phyloP scores from a whole-genome alignment of 805 yeast species.

The Jamesozyma gamospora region DNA sequence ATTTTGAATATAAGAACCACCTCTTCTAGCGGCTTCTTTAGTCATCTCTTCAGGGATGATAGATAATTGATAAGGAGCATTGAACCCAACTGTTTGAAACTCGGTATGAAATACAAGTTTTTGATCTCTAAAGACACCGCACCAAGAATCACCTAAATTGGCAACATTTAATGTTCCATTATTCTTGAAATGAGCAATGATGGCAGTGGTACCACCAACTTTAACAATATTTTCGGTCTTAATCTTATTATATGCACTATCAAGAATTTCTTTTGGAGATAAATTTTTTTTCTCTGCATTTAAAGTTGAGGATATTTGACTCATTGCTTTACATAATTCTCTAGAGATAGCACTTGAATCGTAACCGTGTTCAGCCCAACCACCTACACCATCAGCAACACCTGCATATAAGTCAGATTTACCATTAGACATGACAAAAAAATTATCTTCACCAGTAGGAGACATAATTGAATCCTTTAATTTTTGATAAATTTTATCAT shows the following conservation, averaged over 20 bases:
- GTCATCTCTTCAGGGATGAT: constrained; percentile 61
- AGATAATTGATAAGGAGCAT: constrained; percentile 86
- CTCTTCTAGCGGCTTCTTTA: constrained; percentile 42
- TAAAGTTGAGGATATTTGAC: constrained; percentile 18
- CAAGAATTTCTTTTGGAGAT: constrained; percentile 42
- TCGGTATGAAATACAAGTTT: constrained; percentile 54
- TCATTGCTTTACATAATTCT: constrained; percentile 56
- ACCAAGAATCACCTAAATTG: constrained; percentile 93
- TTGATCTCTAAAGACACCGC: constrained; percentile 66
- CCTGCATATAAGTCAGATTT: constrained; percentile 45
- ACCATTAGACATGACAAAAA: constrained; percentile 35
- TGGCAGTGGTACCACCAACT: constrained; percentile 92
- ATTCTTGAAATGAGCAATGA: constrained; percentile 60
- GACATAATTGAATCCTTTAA: constrained; percentile 35
- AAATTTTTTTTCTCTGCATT: constrained; percentile 5
- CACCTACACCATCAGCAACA: constrained; percentile 96
- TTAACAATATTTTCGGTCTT: constrained; percentile 47
- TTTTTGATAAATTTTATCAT: constrained; percentile 34
- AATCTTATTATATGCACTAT: constrained; percentile 46
- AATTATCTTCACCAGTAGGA: constrained; percentile 73
- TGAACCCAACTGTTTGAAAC: constrained; percentile 78
- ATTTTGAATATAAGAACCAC: constrained; percentile 60
- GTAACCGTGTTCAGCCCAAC: constrained; percentile 88
- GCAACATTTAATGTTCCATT: constrained; percentile 50
- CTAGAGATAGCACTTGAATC: constrained; percentile 83